These are phyloP conservation scores for Austroboletus olivaceoglutinosus DNA, from an alignment of 1,284 basidiomycete genomes.

Conservation along the genomic window DNA sequence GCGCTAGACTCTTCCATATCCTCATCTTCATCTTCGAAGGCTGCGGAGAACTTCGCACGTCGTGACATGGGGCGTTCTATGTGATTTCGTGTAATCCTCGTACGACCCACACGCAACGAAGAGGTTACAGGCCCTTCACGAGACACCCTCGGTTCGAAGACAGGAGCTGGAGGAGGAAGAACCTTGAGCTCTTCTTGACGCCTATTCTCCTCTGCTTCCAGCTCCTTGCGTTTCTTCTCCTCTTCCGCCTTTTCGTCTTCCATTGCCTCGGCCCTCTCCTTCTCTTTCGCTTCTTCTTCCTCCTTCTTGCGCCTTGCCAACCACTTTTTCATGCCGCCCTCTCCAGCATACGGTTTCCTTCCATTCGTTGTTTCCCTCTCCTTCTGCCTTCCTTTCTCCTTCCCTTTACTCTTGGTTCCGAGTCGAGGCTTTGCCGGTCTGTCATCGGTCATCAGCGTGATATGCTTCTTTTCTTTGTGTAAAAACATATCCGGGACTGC, in stretches of 20 bases:
- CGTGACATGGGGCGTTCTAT: constrained; percentile 46
- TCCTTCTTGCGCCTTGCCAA: constrained; percentile 51
- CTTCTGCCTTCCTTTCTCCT: constrained; percentile 34
- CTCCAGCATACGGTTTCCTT: constrained; percentile 70
- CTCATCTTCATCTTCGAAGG: constrained; percentile 59
- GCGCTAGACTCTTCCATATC: constrained; percentile 44
- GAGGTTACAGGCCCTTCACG: constrained; percentile 39
- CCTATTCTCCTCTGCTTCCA: constrained; percentile 23
- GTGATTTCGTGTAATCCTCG: constrained; percentile 51
- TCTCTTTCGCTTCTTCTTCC: constrained; percentile 32
- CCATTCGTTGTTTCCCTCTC: constrained; percentile 40
- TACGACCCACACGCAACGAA: constrained; percentile 64
- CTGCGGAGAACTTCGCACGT: constrained; percentile 60
- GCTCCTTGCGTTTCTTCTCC: constrained; percentile 18
- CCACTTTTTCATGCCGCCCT: constrained; percentile 72
- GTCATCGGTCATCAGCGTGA: constrained; percentile 60
- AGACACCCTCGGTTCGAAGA: constrained; percentile 22
- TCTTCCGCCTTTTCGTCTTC: constrained; percentile 33
- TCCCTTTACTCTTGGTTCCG: constrained; percentile 29
- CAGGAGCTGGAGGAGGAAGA: constrained; percentile 24
- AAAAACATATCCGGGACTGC: constrained; percentile 63
- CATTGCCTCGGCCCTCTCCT: constrained; percentile 34
- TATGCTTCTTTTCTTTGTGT: constrained; percentile 49
- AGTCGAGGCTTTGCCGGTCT: constrained; percentile 38
- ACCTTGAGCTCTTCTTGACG: constrained; percentile 22